phyloP scores from a whole-genome alignment of 169 alveolate species.

The Cryptosporidium ryanae region DNA sequence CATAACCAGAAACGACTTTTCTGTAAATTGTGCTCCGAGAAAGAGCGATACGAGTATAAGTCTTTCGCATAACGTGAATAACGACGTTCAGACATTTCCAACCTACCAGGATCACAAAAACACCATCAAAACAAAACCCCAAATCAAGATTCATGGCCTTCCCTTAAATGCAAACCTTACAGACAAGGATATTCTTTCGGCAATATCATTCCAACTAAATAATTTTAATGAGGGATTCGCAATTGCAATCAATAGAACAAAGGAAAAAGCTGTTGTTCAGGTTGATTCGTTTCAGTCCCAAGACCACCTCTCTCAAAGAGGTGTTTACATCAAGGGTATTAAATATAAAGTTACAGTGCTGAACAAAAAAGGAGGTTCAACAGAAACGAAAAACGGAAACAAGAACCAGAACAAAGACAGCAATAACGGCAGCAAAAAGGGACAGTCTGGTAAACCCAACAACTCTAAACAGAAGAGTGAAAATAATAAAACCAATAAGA shows the following conservation, averaged over 20 bases:
- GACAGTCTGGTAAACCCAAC: background rate
- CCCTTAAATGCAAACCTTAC: slow-evolving; percentile 2
- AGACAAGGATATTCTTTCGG: slow-evolving; percentile 56
- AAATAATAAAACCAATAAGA: background rate
- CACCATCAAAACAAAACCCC: slow-evolving; percentile 20
- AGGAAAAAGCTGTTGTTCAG: slow-evolving; percentile 39
- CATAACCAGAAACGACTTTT: background rate
- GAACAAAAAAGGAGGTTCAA: slow-evolving; percentile 3
- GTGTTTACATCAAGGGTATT: slow-evolving; percentile 54
- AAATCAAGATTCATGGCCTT: slow-evolving; percentile 40
- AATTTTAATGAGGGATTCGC: slow-evolving; percentile 63
- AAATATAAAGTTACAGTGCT: slow-evolving; percentile 34
- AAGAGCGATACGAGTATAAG: background rate
- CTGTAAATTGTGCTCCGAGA: background rate
- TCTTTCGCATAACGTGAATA: background rate
- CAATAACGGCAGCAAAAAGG: background rate
- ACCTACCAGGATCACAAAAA: slow-evolving; percentile 40
- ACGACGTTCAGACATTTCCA: slow-evolving; percentile 29
- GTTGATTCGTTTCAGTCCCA: slow-evolving; percentile 62
- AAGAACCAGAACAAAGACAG: background rate
- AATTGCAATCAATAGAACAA: slow-evolving; percentile 43
- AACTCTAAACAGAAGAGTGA: slow-evolving; percentile 4
- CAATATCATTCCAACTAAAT: slow-evolving; percentile 47
- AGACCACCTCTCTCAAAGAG: slow-evolving; percentile 61
- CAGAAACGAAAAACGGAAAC: background rate